These are phyloP conservation scores for Saccharomyces hybrid DNA, from an alignment of 1,139 yeast genomes.

Conservation along the genomic window DNA sequence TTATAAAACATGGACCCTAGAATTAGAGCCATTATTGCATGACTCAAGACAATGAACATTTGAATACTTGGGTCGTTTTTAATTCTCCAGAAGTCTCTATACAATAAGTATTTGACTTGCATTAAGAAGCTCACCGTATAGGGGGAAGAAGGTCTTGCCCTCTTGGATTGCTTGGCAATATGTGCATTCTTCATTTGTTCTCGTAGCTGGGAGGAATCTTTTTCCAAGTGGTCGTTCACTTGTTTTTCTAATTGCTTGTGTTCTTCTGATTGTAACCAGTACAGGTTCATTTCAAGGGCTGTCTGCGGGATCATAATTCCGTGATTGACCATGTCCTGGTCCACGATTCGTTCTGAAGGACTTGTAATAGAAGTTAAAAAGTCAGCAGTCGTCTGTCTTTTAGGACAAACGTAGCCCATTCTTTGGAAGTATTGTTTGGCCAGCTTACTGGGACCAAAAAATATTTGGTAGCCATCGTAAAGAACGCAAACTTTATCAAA, in stretches of 20 bases:
- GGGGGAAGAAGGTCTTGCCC: constrained; percentile 42
- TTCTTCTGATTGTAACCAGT: constrained; percentile 55
- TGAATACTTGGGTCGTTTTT: constrained; percentile 58
- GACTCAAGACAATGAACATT: constrained; percentile 46
- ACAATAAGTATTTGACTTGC: constrained; percentile 47
- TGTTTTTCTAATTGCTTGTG: constrained; percentile 36
- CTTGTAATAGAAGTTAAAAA: constrained; percentile 44
- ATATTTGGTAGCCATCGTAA: constrained; percentile 40
- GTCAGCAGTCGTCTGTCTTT: constrained; percentile 45
- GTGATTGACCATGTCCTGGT: constrained; percentile 16
- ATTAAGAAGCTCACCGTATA: constrained; percentile 46
- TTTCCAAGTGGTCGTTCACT: constrained; percentile 32
- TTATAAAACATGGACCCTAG: constrained; percentile 61
- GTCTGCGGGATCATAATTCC: constrained; percentile 58
- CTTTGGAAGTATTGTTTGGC: constrained; percentile 39
- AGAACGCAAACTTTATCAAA: constrained; percentile 41
- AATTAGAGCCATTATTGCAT: constrained; percentile 51
- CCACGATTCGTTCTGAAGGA: constrained; percentile 48
- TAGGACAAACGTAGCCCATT: constrained; percentile 50
- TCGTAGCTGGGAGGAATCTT: constrained; percentile 7
- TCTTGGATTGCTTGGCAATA: constrained; percentile 44
- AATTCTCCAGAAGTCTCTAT: constrained; percentile 48
- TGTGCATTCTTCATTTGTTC: constrained; percentile 39
- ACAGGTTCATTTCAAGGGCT: constrained; percentile 53
- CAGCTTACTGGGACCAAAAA: constrained; percentile 35